Evolutionary conservation across 768 basidiomycete genomes (phyloP).

Genomic region (Hygrocybe punicea): DNA sequence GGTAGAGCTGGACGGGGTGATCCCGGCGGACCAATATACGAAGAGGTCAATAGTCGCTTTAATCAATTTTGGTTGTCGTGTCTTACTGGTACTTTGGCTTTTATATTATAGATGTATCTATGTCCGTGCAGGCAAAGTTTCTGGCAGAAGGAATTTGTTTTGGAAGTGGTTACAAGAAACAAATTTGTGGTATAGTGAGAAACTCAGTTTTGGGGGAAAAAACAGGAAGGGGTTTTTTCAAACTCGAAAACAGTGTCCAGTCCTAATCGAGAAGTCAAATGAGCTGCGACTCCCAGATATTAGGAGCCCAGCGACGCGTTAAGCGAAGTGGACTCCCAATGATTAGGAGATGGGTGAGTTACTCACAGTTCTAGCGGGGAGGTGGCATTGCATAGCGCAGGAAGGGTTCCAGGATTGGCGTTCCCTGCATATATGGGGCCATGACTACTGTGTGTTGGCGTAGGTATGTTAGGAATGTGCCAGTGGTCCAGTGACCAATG

Average conservation of each 20-base stretch:
- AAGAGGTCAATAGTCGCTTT: no score
- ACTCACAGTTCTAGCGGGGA: neutral
- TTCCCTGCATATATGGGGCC: slow-evolving; percentile 28
- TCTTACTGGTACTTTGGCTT: no score
- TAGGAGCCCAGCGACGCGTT: neutral
- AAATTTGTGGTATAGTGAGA: no score
- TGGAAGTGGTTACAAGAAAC: no score
- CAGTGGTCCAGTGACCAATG: slow-evolving; percentile 36
- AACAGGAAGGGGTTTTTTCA: neutral
- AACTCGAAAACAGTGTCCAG: neutral
- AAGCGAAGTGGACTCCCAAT: neutral
- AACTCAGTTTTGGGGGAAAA: neutral
- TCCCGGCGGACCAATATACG: no score
- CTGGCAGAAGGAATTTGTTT: no score
- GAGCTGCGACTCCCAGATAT: neutral
- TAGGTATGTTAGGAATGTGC: slow-evolving; percentile 31
- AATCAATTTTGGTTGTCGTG: no score
- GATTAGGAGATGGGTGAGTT: neutral
- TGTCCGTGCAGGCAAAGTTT: no score
- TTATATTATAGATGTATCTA: no score
- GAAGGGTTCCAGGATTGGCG: slow-evolving; percentile 9
- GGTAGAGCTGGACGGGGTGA: no score
- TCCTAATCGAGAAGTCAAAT: neutral
- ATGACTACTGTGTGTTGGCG: slow-evolving; percentile 25
- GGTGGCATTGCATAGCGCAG: slow-evolving; percentile 14